Conservation (phyloP, 2,329 filamentous ascomycete genomes). For the Trichoderma atroviride region DNA sequence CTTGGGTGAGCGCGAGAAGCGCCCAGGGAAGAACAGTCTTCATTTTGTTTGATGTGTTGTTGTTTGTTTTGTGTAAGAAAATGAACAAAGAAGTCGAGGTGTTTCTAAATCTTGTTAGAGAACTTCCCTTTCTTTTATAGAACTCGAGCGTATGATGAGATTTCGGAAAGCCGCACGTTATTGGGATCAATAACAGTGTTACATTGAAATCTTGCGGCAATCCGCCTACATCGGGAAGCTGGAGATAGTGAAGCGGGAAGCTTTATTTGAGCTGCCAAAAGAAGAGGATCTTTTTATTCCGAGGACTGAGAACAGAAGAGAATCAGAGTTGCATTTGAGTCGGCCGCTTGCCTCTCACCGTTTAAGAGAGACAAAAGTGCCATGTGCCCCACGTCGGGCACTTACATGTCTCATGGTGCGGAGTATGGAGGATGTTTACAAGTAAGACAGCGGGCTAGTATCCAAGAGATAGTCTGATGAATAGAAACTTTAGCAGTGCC, state of each 20-base stretch:
- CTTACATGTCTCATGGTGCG: background rate
- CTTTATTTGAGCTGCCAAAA: conserved; percentile 5
- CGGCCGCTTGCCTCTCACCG: background rate
- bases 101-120: background rate
- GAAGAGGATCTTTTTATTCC: background rate
- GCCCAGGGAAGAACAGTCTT: conserved; percentile 12
- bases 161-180: background rate
- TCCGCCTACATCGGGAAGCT: conserved; percentile 20
- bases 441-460: background rate
- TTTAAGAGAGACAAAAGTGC: conserved; percentile 15
- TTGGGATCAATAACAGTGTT: conserved; percentile 1
- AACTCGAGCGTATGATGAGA: background rate
- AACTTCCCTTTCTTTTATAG: background rate
- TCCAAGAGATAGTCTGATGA: background rate
- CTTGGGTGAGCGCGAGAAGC: conserved; percentile 17
- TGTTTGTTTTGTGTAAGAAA: background rate
- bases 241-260: background rate
- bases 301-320: background rate
- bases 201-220: background rate
- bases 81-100: background rate
- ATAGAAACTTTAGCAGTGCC: background rate
- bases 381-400: conserved; percentile 8
- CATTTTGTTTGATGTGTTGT: background rate
- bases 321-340: background rate
- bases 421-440: background rate